Percentiles rank a stretch among this genome's conserved stretches.
These are phyloP conservation scores for Talinum fruticosum DNA, from an alignment of 148 eudicot genomes.

Conservation along the genomic window DNA sequence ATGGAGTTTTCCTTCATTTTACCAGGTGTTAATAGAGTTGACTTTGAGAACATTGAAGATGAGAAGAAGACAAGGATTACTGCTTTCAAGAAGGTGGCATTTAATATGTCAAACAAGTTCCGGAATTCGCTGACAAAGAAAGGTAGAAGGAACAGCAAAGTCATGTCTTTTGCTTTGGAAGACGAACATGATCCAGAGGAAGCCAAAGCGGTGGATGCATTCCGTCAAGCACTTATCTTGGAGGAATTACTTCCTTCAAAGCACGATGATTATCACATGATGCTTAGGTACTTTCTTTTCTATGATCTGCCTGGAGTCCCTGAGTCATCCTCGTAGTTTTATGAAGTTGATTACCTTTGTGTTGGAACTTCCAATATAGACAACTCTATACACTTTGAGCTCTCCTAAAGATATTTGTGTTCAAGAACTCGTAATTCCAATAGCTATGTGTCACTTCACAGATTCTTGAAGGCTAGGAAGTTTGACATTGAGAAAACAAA, in stretches of 20 bases:
- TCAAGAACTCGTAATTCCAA: not conserved
- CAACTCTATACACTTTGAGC: not conserved
- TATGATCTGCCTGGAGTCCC: not conserved
- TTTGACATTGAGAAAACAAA: constrained; percentile 84
- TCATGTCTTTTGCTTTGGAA: constrained; percentile 65
- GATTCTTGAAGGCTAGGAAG: constrained; percentile 94
- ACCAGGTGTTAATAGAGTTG: constrained; percentile 49
- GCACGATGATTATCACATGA: constrained; percentile 78
- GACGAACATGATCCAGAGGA: constrained; percentile 88
- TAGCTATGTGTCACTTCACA: constrained; percentile 25
- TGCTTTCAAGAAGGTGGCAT: constrained; percentile 66
- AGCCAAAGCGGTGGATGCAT: constrained; percentile 64
- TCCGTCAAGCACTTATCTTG: constrained; percentile 69
- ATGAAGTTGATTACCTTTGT: not conserved
- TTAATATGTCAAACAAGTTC: constrained; percentile 60
- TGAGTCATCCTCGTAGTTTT: not conserved
- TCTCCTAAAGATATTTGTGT: not conserved
- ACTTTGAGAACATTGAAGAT: constrained; percentile 48
- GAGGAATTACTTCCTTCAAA: constrained; percentile 78
- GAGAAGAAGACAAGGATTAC: constrained; percentile 63
- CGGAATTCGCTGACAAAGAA: constrained; percentile 56
- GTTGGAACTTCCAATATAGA: not conserved
- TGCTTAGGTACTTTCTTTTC: constrained; percentile 53
- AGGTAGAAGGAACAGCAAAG: constrained; percentile 64
- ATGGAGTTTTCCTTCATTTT: not conserved